phyloP scores from a whole-genome alignment of 2,329 filamentous ascomycete species.

The Exophiala bonariae region DNA sequence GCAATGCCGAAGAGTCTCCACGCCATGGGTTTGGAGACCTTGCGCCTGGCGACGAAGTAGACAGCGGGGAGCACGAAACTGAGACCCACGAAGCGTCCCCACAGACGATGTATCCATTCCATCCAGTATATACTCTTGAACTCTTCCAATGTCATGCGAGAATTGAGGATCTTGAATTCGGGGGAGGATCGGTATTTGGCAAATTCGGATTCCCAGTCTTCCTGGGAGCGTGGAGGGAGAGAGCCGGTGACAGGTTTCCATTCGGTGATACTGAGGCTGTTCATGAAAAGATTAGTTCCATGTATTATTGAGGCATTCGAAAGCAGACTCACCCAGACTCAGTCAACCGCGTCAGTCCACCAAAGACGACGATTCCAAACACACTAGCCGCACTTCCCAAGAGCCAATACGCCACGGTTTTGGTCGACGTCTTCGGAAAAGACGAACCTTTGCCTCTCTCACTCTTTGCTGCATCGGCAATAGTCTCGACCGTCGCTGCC shows the following conservation, averaged over 20 bases:
- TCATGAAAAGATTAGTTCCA: too few species aligned
- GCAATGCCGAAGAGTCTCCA: conserved; percentile 78
- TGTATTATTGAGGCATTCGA: too few species aligned
- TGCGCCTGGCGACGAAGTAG: conserved; percentile 81
- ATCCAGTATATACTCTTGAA: conserved; percentile 99
- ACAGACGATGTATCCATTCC: conserved; percentile 96
- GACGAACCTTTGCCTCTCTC: conserved; percentile 18
- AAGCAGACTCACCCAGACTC: conserved; percentile 73
- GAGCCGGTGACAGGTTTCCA: conserved; percentile 96
- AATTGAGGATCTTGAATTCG: conserved; percentile 89
- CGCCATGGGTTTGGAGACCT: conserved; percentile 77
- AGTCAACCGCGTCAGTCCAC: conserved; percentile 87
- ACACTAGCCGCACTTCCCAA: conserved; percentile 88
- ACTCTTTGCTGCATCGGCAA: conserved; percentile 1
- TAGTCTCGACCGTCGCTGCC: background rate
- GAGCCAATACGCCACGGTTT: conserved; percentile 86
- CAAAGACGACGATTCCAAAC: conserved; percentile 95
- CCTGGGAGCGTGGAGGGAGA: conserved; percentile 73
- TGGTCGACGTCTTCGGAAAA: conserved; percentile 66
- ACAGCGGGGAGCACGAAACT: conserved; percentile 84
- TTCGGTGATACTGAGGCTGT: conserved; percentile 94
- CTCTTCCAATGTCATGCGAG: conserved; percentile 86
- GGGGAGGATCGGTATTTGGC: conserved; percentile 87
- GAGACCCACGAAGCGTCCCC: conserved; percentile 88
- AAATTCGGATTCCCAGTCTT: conserved; percentile 91